Evolutionary conservation across 495 filamentous ascomycete species (phyloP), one percentile per base, ranked within the genome.

Genomic region (Lepraria neglecta): DNA sequence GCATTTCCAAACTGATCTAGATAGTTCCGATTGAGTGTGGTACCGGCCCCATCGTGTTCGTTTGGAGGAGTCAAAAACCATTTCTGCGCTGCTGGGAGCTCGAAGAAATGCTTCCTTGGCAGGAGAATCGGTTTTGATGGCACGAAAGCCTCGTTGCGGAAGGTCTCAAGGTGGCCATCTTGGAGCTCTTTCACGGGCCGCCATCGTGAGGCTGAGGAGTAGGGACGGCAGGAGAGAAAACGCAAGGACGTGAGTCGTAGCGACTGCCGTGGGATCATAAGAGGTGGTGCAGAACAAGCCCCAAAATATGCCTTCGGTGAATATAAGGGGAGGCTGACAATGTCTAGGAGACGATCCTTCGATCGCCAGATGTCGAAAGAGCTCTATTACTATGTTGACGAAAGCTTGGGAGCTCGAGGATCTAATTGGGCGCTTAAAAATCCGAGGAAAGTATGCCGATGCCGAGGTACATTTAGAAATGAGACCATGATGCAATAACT

Each of bases 81-180:
- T 31, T 77, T 77, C 28, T 68, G 67, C 40, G 78, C 67, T 3
- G 81, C 82, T 6, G 84, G 83, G 4, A 84, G 57, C 11, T 71
- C 46, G 24, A 56, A 57, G 46, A 82, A 81, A 19, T 72, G 57
- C 1, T 69, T 70, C 45, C 72, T 74, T 5, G 80, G 80, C 17
- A 86, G 70, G 35, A 83, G 54, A 5, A 68, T 72, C 3, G 83
- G 83, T 40, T 69, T 66, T 6, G 75, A 77, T 12, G 74, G 74
- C 10, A 57, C 47, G 67, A 85, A 84, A 61, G 69, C 78, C 56
- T 70, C 61, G 24, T 73, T 58, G 33, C 76, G 80, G 65, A 86
- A 86, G 47, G 70, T 73, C 11, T 75, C 67, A 28, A 65, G 27
- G 54, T 53, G 50, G 19, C 50, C 40, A 53, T 69, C 59, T 46